A percentile compares a stretch with the other conserved stretches of the same genome.
phyloP scores from a whole-genome alignment of 768 basidiomycete species.

The Naganishia vaughanmartiniae region DNA sequence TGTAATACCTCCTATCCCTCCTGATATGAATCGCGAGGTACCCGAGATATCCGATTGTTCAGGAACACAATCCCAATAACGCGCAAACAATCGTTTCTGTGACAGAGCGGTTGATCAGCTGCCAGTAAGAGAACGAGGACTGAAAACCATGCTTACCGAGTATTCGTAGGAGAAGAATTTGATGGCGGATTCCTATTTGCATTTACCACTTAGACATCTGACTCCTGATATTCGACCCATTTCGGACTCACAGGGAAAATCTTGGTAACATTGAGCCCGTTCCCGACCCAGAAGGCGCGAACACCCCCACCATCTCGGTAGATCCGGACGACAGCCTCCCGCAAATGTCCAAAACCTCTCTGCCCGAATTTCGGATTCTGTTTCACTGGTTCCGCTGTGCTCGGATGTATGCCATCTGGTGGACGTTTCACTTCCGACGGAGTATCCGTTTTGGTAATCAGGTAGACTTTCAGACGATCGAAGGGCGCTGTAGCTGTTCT shows the following conservation, averaged over 20 bases:
- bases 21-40: conserved; percentile 85
- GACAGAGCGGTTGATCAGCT: conserved; percentile 22
- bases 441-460: conserved; percentile 65
- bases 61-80: conserved; percentile 84
- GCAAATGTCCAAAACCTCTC: conserved; percentile 58
- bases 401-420: conserved; percentile 50
- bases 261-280: conserved; percentile 79
- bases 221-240: neutral
- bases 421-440: conserved; percentile 51
- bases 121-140: neutral
- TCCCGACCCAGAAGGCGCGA: conserved; percentile 96
- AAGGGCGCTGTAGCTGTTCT: conserved; percentile 96
- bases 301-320: conserved; percentile 80
- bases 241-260: conserved; percentile 67
- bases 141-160: conserved; percentile 60
- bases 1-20: conserved; percentile 90
- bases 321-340: conserved; percentile 71
- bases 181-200: conserved; percentile 78
- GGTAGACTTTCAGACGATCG: conserved; percentile 91
- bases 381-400: conserved; percentile 56
- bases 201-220: conserved; percentile 9
- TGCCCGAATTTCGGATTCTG: conserved; percentile 36
- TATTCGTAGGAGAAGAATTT: conserved; percentile 96
- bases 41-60: conserved; percentile 86
- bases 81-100: conserved; percentile 91